Conservation (phyloP, 257 asterid genomes). For the Solanum raphanifolium region DNA sequence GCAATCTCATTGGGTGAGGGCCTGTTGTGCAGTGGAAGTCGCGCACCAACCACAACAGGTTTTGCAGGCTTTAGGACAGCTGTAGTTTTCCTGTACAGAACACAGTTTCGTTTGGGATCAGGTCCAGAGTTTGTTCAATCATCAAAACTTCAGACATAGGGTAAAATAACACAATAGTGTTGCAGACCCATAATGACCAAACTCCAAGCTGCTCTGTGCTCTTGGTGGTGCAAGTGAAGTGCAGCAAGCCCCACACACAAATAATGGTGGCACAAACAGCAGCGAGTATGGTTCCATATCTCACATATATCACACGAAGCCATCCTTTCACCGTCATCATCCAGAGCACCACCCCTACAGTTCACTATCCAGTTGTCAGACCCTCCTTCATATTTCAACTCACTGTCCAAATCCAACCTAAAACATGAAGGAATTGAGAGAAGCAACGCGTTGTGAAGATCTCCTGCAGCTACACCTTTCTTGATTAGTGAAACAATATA, state of each 20-base stretch:
- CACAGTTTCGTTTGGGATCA: too few relatives aligned
- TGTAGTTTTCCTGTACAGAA: too few relatives aligned
- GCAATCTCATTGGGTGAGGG: too few relatives aligned
- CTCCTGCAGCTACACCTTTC: too few relatives aligned
- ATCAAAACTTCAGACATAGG: too few relatives aligned
- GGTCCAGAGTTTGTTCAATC: too few relatives aligned
- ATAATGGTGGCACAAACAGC: conserved; percentile 63
- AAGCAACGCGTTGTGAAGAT: too few relatives aligned
- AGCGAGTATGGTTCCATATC: conserved; percentile 77
- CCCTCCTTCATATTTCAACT: conserved; percentile 61
- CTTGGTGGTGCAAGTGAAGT: conserved; percentile 44
- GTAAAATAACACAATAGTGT: too few relatives aligned
- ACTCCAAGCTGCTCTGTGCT: conserved; percentile 2
- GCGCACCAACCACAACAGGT: too few relatives aligned
- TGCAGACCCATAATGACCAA: conserved; percentile 8
- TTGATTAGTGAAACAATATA: too few relatives aligned
- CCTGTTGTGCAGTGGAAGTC: too few relatives aligned
- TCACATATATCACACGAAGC: conserved; percentile 80
- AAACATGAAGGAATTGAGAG: background rate
- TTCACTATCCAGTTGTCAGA: conserved; percentile 57
- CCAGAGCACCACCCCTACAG: conserved; percentile 78
- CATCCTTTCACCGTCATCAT: conserved; percentile 95
- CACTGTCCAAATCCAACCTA: conserved; percentile 38
- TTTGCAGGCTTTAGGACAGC: too few relatives aligned
- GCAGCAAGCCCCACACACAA: conserved; percentile 60